These are phyloP conservation scores for Ceratobasidium sp. DNA, from an alignment of 1,284 basidiomycete species.

Conservation along the genomic window DNA sequence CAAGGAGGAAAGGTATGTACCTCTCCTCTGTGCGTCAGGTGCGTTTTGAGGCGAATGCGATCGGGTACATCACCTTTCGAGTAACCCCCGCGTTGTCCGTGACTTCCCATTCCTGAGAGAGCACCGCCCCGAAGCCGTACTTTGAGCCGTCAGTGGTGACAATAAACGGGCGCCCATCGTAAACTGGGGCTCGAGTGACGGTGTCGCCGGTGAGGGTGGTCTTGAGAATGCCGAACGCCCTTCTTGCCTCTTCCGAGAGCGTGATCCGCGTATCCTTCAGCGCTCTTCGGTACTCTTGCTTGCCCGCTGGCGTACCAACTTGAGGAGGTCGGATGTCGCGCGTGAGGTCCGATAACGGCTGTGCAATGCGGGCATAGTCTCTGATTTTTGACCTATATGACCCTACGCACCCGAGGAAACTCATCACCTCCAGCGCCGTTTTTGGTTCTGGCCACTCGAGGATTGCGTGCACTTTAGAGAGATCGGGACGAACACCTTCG, in stretches of 20 bases:
- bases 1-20: constrained; percentile 51
- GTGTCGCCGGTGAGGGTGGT: constrained; percentile 54
- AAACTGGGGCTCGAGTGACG: constrained; percentile 53
- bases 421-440: constrained; percentile 35
- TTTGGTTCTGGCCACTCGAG: constrained; percentile 46
- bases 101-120: constrained; percentile 32
- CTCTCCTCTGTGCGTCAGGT: constrained; percentile 49
- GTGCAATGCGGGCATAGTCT: constrained; percentile 47
- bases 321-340: constrained; percentile 40
- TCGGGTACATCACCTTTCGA: constrained; percentile 46
- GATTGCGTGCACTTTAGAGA: constrained; percentile 44
- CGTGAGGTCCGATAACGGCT: constrained; percentile 55
- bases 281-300: constrained; percentile 41
- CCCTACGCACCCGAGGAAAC: constrained; percentile 44
- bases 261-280: constrained; percentile 46
- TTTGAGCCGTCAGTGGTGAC: constrained; percentile 59
- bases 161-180: constrained; percentile 57
- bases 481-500: constrained; percentile 41
- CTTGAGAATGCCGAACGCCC: constrained; percentile 56
- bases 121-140: constrained; percentile 56
- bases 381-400: constrained; percentile 45
- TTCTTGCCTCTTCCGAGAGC: constrained; percentile 54
- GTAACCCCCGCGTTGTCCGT: background rate
- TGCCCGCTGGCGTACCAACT: background rate
- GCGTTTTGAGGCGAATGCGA: constrained; percentile 50